Base-by-base conservation (phyloP, 352 stramenopile genomes). In the Peronospora destructor region DNA sequence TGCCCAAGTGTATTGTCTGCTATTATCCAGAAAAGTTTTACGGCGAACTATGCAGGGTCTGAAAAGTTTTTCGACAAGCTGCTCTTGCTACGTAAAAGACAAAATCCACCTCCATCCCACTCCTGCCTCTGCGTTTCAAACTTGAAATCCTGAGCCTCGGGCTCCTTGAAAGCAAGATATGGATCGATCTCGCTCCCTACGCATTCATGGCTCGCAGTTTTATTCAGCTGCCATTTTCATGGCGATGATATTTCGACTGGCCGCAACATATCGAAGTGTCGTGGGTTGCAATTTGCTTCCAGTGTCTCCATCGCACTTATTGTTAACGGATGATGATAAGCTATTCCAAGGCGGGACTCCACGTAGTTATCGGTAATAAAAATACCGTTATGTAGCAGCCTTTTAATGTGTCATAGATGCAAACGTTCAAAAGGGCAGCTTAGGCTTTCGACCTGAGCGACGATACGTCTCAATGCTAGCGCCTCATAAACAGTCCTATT, bases 31-130 rank as follows among this genome's bases (percentile, higher is more conserved):
- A 7, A 32, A 17, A 2, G 6, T 19, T 56, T n/a, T 21, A 8
- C 34, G 6, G 21, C 30, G 42, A 39, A 43, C 28, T 51, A 6
- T 17, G 19, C 45, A 88, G 77, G 87, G 55, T 78, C 73, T 7
- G 73, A 89, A 87, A 49, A 89, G n/a, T n/a, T n/a, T n/a, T n/a
- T 89, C 16, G 77, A 89, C 50, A 66, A 79, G 19, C 49, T 89
- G 16, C 57, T 75, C 29, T 62, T 64, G 14, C 17, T 73, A 33
- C 73, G 76, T n/a, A 70, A 87, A 35, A 65, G 68, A 60, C 66
- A 21, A n/a, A n/a, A n/a, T n/a, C 67, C 64, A 0, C 62, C 66
- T 16, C 66, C 73, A 36, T 50, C 69, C 55, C 12, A 47, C 60
- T 1, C 37, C 53, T 85, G 73, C 33, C 66, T 63, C 6, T 68